These are phyloP conservation scores for Theileria orientalis DNA, from an alignment of 169 alveolate genomes.

Conservation along the genomic window DNA sequence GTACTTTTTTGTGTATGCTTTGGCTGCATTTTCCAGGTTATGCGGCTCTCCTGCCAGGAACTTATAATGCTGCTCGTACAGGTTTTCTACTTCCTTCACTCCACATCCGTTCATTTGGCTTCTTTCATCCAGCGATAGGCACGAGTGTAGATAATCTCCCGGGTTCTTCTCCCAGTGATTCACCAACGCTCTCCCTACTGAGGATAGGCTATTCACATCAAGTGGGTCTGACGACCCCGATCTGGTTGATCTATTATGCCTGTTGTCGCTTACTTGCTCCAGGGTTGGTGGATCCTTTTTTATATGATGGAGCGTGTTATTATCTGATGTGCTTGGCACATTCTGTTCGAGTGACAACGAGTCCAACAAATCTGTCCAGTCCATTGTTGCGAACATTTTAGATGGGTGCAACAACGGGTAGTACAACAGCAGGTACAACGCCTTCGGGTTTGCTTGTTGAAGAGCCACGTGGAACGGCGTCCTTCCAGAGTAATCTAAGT, in stretches of 20 bases:
- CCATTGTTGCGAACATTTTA: conserved; percentile 48
- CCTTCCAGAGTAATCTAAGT: conserved; percentile 62
- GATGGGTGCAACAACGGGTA: conserved; percentile 60
- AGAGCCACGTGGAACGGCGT: conserved; percentile 59
- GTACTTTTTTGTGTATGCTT: conserved; percentile 38
- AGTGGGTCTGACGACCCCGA: not conserved
- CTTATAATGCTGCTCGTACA: conserved; percentile 63
- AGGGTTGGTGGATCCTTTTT: not conserved
- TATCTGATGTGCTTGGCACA: not conserved
- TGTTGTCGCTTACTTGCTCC: too few species aligned
- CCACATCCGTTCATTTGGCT: conserved; percentile 35
- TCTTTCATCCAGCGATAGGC: conserved; percentile 19
- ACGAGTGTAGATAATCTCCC: conserved; percentile 11
- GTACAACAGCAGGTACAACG: conserved; percentile 47
- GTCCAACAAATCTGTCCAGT: conserved; percentile 38
- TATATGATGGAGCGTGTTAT: not conserved
- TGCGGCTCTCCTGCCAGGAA: conserved; percentile 49
- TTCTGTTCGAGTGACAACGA: not conserved
- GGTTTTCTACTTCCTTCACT: conserved; percentile 40
- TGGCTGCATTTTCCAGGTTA: conserved; percentile 36
- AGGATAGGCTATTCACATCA: not conserved
- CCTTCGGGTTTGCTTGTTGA: conserved; percentile 60
- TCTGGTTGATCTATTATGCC: not conserved
- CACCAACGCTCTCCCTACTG: conserved; percentile 10
- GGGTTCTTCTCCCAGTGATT: conserved; percentile 47